phyloP scores from a whole-genome alignment of 352 stramenopile genomes.

The Pythium brachiatum region DNA sequence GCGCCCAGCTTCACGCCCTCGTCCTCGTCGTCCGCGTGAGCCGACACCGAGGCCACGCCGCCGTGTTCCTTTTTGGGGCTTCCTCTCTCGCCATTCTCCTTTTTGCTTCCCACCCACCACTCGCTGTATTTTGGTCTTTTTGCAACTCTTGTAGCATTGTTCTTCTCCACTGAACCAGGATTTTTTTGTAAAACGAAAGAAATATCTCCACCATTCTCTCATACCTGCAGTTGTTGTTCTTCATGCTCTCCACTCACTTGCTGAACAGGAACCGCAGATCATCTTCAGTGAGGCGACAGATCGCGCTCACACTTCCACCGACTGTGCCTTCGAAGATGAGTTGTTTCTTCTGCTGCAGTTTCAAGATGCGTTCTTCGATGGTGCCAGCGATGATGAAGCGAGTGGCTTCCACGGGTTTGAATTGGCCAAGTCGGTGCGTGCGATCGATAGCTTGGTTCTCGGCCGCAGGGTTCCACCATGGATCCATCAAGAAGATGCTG shows the following conservation, averaged over 20 bases:
- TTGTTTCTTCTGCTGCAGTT: constrained; percentile 93
- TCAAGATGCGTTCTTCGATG: constrained; percentile 98
- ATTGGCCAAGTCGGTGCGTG: constrained; percentile 97
- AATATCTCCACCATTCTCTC: not conserved
- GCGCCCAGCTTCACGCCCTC: constrained; percentile 9
- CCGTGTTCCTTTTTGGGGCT: constrained; percentile 12
- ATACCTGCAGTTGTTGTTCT: not conserved
- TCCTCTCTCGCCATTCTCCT: constrained; percentile 5
- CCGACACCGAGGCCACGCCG: not conserved
- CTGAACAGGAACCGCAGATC: constrained; percentile 93
- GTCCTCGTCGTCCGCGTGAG: constrained; percentile 6
- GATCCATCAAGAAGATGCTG: constrained; percentile 96
- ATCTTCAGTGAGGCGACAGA: constrained; percentile 92
- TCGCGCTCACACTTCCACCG: constrained; percentile 86
- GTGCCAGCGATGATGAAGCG: constrained; percentile 98
- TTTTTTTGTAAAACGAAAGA: constrained; percentile 29
- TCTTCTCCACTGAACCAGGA: not conserved
- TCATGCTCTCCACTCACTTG: constrained; percentile 8
- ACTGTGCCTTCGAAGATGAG: constrained; percentile 99
- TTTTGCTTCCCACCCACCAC: constrained; percentile 10
- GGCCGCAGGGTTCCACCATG: constrained; percentile 98
- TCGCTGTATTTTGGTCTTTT: constrained; percentile 20
- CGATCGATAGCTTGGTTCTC: constrained; percentile 96
- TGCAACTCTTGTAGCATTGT: constrained; percentile 23
- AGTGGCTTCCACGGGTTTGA: constrained; percentile 95